phyloP scores from a whole-genome alignment of 2,329 filamentous ascomycete species.

The Davidsoniella australis region DNA sequence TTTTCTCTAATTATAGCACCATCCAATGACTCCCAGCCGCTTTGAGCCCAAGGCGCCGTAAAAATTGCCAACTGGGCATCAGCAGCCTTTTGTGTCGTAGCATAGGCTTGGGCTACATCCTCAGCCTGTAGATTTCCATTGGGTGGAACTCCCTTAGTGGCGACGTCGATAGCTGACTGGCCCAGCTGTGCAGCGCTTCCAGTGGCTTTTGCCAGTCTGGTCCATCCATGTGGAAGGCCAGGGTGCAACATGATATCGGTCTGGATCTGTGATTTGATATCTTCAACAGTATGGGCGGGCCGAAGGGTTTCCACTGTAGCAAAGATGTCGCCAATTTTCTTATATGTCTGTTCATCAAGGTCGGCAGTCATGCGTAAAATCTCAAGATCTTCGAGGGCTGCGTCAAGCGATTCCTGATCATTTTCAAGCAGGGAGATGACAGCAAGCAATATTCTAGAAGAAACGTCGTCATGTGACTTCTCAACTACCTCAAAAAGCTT shows the following conservation, averaged over 20 bases:
- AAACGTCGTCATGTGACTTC: constrained; percentile 55
- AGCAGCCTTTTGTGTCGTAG: constrained; percentile 50
- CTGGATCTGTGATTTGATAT: constrained; percentile 47
- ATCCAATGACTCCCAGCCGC: constrained; percentile 45
- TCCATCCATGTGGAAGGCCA: constrained; percentile 65
- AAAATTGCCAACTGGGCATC: constrained; percentile 66
- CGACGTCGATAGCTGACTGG: constrained; percentile 42
- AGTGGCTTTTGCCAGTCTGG: constrained; percentile 46
- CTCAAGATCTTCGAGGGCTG: constrained; percentile 63
- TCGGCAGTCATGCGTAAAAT: constrained; percentile 50
- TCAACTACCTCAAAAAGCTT: constrained; percentile 70
- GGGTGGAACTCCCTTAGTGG: constrained; percentile 56
- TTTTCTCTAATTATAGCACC: constrained; percentile 18
- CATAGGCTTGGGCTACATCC: constrained; percentile 57
- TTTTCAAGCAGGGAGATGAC: constrained; percentile 68
- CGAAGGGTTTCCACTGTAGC: constrained; percentile 51
- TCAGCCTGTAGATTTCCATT: constrained; percentile 47
- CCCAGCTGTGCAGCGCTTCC: constrained; percentile 56
- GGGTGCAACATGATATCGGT: constrained; percentile 69
- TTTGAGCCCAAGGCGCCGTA: constrained; percentile 60
- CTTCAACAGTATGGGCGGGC: constrained; percentile 29
- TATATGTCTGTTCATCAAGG: constrained; percentile 45
- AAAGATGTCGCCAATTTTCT: constrained; percentile 56
- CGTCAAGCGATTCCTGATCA: constrained; percentile 63
- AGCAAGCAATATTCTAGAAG: constrained; percentile 64